phyloP scores from a whole-genome alignment of 345 rosid species.

The Gossypium turneri region DNA sequence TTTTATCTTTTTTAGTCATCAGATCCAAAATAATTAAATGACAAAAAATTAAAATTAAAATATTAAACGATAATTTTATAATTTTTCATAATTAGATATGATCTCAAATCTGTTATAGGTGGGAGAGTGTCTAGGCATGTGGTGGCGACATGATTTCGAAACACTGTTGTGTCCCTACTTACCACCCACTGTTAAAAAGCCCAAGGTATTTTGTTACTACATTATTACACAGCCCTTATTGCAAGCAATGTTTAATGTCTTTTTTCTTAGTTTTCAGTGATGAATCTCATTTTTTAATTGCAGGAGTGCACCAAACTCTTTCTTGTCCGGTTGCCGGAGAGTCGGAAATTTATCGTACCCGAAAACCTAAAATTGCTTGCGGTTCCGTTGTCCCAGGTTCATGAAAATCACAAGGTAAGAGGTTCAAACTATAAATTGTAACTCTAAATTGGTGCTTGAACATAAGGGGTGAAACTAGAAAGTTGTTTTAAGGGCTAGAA shows the following conservation, averaged over 20 bases:
- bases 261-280: background rate
- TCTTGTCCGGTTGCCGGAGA: conserved; percentile 57
- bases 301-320: conserved; percentile 80
- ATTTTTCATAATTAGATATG: too few species aligned
- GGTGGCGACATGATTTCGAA: conserved; percentile 92
- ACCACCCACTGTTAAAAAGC: conserved; percentile 53
- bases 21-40: too few species aligned
- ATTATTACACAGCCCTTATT: conserved; percentile 1
- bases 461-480: too few species aligned
- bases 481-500: too few species aligned
- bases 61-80: too few species aligned
- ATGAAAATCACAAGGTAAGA: conserved; percentile 63
- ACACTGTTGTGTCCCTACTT: conserved; percentile 52
- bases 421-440: background rate
- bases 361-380: conserved; percentile 76
- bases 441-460: background rate
- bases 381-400: conserved; percentile 73
- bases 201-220: conserved; percentile 70
- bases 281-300: background rate
- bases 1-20: too few species aligned
- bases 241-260: background rate
- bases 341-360: conserved; percentile 68
- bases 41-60: too few species aligned
- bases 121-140: conserved; percentile 78
- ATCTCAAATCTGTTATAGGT: conserved; percentile 31